Percentiles rank a stretch among this genome's conserved stretches.
Evolutionary conservation across 148 eudicot species (phyloP).

Genomic region (Rhododendron henanense): DNA sequence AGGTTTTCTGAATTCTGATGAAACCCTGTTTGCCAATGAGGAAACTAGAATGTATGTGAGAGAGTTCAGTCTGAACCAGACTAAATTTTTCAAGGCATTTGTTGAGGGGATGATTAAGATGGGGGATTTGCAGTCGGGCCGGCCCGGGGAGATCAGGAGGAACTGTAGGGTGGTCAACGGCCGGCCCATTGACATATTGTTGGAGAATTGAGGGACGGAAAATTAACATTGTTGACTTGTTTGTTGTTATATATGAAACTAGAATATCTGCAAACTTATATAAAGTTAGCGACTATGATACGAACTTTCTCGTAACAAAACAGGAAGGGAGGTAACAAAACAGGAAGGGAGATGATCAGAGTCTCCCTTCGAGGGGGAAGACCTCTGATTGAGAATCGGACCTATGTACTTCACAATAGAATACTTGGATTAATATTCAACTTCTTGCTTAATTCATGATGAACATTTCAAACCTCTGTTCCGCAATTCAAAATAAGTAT

Average conservation of each 20-base stretch:
- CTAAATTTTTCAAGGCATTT: conserved; percentile 58
- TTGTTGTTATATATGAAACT: not conserved
- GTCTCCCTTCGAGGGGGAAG: no score
- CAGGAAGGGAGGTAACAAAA: not conserved
- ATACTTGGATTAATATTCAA: no score
- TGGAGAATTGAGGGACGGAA: conserved; percentile 3
- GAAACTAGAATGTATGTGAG: conserved; percentile 56
- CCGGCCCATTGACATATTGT: conserved; percentile 11
- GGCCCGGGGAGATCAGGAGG: conserved; percentile 67
- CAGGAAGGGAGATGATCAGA: not conserved
- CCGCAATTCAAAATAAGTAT: no score
- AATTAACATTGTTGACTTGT: not conserved
- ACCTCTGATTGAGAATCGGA: no score
- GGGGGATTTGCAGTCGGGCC: conserved; percentile 75
- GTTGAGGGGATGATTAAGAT: conserved; percentile 74
- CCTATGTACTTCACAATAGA: no score
- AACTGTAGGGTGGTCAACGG: conserved; percentile 55
- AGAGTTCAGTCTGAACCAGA: conserved; percentile 43
- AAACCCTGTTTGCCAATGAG: conserved; percentile 41
- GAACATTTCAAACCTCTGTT: no score
- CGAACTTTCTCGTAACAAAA: not conserved
- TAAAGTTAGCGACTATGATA: not conserved
- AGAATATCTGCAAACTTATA: not conserved
- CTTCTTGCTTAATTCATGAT: no score
- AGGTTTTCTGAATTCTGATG: conserved; percentile 82